These are phyloP conservation scores for Ophiostoma sp. DNA, from an alignment of 2,329 filamentous ascomycete genomes.

Conservation along the genomic window DNA sequence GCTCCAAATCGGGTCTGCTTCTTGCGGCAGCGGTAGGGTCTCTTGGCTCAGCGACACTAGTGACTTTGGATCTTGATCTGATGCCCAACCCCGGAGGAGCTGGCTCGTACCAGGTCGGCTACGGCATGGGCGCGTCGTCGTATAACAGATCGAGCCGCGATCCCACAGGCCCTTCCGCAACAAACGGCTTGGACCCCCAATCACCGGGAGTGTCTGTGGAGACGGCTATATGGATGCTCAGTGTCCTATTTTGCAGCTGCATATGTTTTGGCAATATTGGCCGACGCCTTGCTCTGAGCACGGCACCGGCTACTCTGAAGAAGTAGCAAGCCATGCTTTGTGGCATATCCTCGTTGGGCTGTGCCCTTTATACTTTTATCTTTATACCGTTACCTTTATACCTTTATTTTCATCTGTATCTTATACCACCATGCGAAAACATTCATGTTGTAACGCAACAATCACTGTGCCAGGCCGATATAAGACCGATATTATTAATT, in stretches of 20 bases:
- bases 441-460: not conserved
- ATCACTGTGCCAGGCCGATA: not conserved
- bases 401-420: not conserved
- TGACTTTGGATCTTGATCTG: conserved; percentile 71
- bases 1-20: conserved; percentile 76
- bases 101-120: conserved; percentile 20
- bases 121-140: not conserved
- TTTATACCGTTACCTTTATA: not conserved
- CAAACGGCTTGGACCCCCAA: conserved; percentile 21
- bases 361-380: not conserved
- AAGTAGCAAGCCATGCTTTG: not conserved
- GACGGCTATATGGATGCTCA: conserved; percentile 81
- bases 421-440: not conserved
- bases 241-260: conserved; percentile 89
- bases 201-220: conserved; percentile 56
- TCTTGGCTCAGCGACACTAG: conserved; percentile 65
- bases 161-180: not conserved
- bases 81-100: conserved; percentile 59
- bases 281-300: conserved; percentile 59
- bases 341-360: not conserved
- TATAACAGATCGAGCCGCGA: conserved; percentile 28
- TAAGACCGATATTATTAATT: not conserved
- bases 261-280: conserved; percentile 97
- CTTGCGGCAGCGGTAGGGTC: conserved; percentile 70
- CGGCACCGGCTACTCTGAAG: not conserved